A percentile compares a stretch with the other conserved stretches of the same genome.
phyloP scores from a whole-genome alignment of 2,329 filamentous ascomycete genomes.

The Hirsutella rhossiliensis region DNA sequence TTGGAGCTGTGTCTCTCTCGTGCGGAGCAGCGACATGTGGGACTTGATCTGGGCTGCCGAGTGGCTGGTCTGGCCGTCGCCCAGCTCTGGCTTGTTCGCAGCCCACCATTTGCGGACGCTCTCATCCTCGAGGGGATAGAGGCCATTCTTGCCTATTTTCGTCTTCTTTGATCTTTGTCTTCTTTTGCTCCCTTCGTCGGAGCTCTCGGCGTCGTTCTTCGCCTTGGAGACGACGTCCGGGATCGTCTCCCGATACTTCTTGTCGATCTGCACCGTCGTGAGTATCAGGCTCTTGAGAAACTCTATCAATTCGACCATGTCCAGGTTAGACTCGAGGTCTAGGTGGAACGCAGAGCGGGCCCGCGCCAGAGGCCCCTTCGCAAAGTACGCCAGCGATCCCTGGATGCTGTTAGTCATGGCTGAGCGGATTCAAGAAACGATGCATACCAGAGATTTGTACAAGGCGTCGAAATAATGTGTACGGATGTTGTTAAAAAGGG shows the following conservation, averaged over 20 bases:
- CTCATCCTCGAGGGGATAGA: constrained; percentile 55
- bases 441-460: constrained; percentile 48
- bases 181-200: constrained; percentile 31
- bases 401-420: constrained; percentile 19
- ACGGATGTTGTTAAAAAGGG: constrained; percentile 46
- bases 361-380: constrained; percentile 68
- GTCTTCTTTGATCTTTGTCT: constrained; percentile 50
- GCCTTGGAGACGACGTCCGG: constrained; percentile 48
- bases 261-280: constrained; percentile 57
- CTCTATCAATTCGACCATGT: constrained; percentile 50
- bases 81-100: constrained; percentile 37
- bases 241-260: constrained; percentile 65
- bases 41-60: constrained; percentile 44
- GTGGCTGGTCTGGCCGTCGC: constrained; percentile 34
- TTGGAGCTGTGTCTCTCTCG: constrained; percentile 69
- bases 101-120: constrained; percentile 61
- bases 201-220: constrained; percentile 43
- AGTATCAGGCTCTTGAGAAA: constrained; percentile 61
- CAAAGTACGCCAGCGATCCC: constrained; percentile 73
- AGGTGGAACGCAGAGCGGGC: constrained; percentile 59
- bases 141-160: constrained; percentile 54
- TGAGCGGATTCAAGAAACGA: constrained; percentile 15
- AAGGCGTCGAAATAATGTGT: constrained; percentile 47
- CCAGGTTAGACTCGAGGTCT: constrained; percentile 45
- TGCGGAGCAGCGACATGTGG: constrained; percentile 53